Conservation (phyloP, 179 eudicot species). For the Camellia oleifera region DNA sequence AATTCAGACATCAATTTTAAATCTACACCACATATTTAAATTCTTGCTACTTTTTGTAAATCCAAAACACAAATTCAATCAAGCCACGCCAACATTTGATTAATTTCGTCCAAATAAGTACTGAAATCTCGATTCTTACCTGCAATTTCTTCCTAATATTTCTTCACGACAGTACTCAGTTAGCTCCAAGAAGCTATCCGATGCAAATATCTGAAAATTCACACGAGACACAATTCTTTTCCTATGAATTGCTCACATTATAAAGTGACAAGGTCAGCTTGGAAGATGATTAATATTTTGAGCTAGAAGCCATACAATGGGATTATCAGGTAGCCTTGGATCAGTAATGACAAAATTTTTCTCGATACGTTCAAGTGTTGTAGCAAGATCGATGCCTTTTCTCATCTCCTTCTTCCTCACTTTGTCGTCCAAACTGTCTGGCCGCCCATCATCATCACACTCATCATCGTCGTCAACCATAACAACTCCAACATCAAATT, state of each 20-base stretch:
- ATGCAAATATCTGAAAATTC: slow-evolving; percentile 79
- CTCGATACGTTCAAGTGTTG: slow-evolving; percentile 98
- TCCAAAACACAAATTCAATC: neutral
- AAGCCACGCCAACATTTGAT: neutral
- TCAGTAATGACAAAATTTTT: slow-evolving; percentile 97
- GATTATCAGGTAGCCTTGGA: slow-evolving; percentile 98
- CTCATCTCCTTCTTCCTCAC: slow-evolving; percentile 92
- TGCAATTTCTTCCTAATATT: slow-evolving; percentile 97
- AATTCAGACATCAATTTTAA: too few relatives aligned
- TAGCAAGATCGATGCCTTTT: slow-evolving; percentile 99
- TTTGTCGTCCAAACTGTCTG: slow-evolving; percentile 89
- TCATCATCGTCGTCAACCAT: slow-evolving; percentile 41
- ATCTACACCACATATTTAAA: too few relatives aligned
- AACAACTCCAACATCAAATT: slow-evolving; percentile 27
- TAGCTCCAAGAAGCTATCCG: slow-evolving; percentile 98
- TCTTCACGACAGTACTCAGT: slow-evolving; percentile 98
- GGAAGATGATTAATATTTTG: neutral
- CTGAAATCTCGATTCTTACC: slow-evolving; percentile 36
- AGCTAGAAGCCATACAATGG: slow-evolving; percentile 65
- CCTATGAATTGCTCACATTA: neutral
- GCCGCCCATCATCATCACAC: slow-evolving; percentile 51
- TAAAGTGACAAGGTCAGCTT: too few relatives aligned
- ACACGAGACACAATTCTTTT: neutral
- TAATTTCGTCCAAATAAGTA: neutral
- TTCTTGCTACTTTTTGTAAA: too few relatives aligned